Evolutionary conservation across 805 yeast species (phyloP).

Genomic region (Wickerhamomyces mucosus): DNA sequence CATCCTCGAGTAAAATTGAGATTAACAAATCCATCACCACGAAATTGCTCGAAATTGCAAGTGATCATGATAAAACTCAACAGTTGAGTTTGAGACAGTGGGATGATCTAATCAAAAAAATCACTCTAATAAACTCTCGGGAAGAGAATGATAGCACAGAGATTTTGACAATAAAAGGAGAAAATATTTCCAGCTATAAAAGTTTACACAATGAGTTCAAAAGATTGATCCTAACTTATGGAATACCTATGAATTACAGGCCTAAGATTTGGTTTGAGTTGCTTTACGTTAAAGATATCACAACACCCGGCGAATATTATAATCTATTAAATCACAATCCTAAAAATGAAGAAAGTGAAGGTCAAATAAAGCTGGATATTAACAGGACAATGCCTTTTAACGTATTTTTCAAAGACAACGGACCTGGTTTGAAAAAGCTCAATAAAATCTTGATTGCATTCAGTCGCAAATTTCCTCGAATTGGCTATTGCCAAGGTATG

Average conservation of each 20-base stretch:
- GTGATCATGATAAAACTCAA: constrained; percentile 34
- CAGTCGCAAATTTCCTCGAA: constrained; percentile 33
- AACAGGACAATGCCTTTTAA: constrained; percentile 48
- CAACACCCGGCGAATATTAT: constrained; percentile 39
- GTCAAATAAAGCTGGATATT: constrained; percentile 43
- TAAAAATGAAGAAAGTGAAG: constrained; percentile 25
- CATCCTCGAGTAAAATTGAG: too few species aligned
- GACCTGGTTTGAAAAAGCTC: constrained; percentile 42
- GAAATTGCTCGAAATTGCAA: constrained; percentile 21
- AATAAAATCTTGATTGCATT: constrained; percentile 41
- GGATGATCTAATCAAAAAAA: constrained; percentile 33
- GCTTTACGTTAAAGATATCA: constrained; percentile 36
- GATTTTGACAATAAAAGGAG: constrained; percentile 31
- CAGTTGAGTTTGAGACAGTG: constrained; percentile 31
- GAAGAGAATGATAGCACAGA: constrained; percentile 21
- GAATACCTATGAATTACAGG: constrained; percentile 40
- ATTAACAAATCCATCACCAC: constrained; percentile 6
- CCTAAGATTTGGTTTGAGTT: constrained; percentile 43
- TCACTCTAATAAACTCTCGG: constrained; percentile 17
- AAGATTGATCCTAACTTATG: constrained; percentile 28
- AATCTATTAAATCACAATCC: constrained; percentile 18
- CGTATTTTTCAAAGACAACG: constrained; percentile 37
- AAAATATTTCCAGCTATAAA: constrained; percentile 20
- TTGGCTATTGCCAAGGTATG: constrained; percentile 57
- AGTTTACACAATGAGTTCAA: constrained; percentile 22